Evolutionary conservation across 2,329 filamentous ascomycete genomes (phyloP).

Genomic region (Ophiostoma piceae): DNA sequence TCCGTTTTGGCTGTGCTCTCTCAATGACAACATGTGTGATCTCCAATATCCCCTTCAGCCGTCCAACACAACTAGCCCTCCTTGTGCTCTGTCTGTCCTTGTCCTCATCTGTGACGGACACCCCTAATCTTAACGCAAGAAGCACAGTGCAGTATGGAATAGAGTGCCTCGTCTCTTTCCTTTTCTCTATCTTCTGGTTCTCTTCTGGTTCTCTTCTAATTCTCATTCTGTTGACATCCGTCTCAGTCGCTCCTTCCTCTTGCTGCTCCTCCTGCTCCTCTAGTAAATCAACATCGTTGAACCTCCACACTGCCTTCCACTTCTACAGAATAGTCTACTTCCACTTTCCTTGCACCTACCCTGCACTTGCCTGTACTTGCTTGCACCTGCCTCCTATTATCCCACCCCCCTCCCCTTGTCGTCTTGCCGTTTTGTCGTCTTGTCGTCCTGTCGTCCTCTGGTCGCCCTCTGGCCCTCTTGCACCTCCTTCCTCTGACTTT

Average conservation of each 20-base stretch:
- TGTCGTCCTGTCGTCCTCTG: neutral
- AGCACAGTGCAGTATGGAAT: neutral
- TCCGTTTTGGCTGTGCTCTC: slow-evolving; percentile 16
- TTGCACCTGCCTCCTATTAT: slow-evolving; percentile 6
- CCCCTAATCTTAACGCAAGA: neutral
- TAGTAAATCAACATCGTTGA: slow-evolving; percentile 6
- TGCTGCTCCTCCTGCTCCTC: slow-evolving; percentile 1
- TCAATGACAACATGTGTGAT: neutral
- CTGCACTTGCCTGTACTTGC: slow-evolving; percentile 6
- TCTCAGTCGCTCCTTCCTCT: slow-evolving; percentile 18
- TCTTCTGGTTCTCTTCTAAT: neutral
- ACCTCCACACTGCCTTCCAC: slow-evolving; percentile 15
- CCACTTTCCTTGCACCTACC: slow-evolving; percentile 13
- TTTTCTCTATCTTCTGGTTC: neutral
- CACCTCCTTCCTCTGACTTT: neutral
- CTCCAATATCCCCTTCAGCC: neutral
- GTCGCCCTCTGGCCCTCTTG: neutral
- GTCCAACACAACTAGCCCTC: neutral
- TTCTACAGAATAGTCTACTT: neutral
- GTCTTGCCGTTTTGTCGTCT: neutral
- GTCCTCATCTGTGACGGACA: neutral
- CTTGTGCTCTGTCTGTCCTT: neutral
- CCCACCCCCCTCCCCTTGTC: neutral
- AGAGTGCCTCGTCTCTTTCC: neutral
- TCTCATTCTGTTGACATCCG: slow-evolving; percentile 8